Base-by-base conservation (phyloP, 176 grass and related monocot species). In the Cenchrus purpureus region DNA sequence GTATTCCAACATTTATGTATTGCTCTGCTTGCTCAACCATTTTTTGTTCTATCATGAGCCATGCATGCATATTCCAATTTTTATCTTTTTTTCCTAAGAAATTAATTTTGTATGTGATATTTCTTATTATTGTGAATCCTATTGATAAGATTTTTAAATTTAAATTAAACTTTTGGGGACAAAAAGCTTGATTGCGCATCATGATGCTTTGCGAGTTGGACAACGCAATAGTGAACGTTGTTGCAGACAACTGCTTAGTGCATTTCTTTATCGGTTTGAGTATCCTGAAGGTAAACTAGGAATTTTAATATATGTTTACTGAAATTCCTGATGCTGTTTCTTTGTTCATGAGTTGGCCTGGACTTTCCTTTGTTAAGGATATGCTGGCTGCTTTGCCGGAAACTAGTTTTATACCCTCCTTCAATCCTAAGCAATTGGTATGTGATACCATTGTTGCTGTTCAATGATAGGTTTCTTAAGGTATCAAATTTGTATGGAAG, bases 401-500 rank as follows among this genome's bases (percentile, higher is more conserved):
- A 59, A 79, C 42, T 45, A 79, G 37, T 61, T 71, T 44, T 59
- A 5, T 61, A 8, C 43, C 14, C 42, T 42, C 55, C 40, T 49
- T 59, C 55, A 52, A 51, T 57, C 31, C 68, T 29, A 7, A 20
- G 45, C 43, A 31, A 76, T 60, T 29, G 44, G 40, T 89, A 51
- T 67, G 31, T 60, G 40, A 10, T 67, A 40, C 10, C 28, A 40
- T 34, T 51, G 49, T 28, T 37, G 10, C 17, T 70, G 84, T 5
- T 57, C 10, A 58, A 67, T 74, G 37, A 15, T 2, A 43, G 14
- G 0, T 85, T 88, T 62, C 45, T 53, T 44, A 48, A 54, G 64
- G 16, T 81, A 54, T 76, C 69, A 74, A 68, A 29, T 58, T 74
- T 65, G 46, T 40, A 10, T 68, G 5, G 68, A 81, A 34, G 32